Conservation (phyloP, 192 early-diverging fungal species). For the Linnemannia schmuckeri region DNA sequence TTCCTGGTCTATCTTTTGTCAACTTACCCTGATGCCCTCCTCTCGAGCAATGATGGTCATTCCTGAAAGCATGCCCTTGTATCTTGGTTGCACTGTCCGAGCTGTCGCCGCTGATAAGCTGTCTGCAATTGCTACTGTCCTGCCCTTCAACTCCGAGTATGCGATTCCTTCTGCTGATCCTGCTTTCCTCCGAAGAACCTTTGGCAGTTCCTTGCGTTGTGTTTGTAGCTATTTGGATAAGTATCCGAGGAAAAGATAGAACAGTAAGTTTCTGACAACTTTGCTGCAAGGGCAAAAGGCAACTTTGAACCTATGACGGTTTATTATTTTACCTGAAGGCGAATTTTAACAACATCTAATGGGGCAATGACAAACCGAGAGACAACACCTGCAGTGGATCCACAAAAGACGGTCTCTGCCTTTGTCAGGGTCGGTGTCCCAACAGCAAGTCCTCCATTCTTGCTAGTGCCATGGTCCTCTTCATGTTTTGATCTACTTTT, state of each 20-base stretch:
- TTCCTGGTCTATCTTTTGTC: background rate
- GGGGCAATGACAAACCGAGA: slow-evolving; percentile 90
- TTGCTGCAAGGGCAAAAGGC: background rate
- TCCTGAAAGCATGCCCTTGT: slow-evolving; percentile 75
- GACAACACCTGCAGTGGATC: slow-evolving; percentile 58
- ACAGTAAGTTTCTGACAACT: background rate
- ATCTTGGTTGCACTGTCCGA: slow-evolving; percentile 56
- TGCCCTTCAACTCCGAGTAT: background rate
- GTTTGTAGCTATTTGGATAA: slow-evolving; percentile 33
- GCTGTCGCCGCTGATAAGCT: background rate
- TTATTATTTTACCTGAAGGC: slow-evolving; percentile 67
- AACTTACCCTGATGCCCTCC: slow-evolving; percentile 83
- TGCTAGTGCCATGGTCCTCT: slow-evolving; percentile 7
- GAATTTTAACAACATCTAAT: slow-evolving; percentile 95
- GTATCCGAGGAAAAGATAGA: background rate
- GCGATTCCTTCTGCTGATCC: background rate
- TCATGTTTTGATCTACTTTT: background rate
- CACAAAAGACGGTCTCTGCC: slow-evolving; percentile 42
- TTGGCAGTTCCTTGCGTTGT: slow-evolving; percentile 40
- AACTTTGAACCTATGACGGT: background rate
- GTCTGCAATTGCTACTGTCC: background rate
- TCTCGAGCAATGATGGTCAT: slow-evolving; percentile 76
- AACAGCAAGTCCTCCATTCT: slow-evolving; percentile 18
- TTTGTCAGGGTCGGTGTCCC: slow-evolving; percentile 38
- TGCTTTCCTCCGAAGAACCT: slow-evolving; percentile 25